Base-by-base conservation (phyloP, 768 basidiomycete species). In the Mycena metata region DNA sequence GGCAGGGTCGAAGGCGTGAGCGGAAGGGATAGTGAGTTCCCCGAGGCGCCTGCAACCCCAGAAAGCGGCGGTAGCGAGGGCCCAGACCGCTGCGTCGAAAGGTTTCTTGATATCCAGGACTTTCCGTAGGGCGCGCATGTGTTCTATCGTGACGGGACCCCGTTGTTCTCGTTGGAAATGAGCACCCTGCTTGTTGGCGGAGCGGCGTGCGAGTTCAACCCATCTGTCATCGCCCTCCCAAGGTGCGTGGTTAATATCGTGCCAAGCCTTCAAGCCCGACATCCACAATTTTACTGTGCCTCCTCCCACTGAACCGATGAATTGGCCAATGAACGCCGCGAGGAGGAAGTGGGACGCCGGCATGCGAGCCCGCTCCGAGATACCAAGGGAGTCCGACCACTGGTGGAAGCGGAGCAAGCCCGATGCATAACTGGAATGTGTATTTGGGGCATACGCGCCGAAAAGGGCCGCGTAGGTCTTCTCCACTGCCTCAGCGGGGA, bases 251-350 rank as follows among this genome's bases (percentile, higher is more conserved):
- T 82, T 73, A 16, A 77, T 5, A 2, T 75, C 35, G 60, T 86
- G 83, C 82, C 83, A 86, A 6, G 73, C 71, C 0, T 77, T 66
- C 0, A 84, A n/a, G 1, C 80, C 79, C 0, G 64, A 75, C 1
- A 84, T 26, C 83, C 83, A 84, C 0, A 69, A 72, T 2, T 72
- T 70, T 26, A 83, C 72, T 0, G 79, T 78, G 15, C 69, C 70
- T 0, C 76, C 78, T 0, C 51, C 51, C 15, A 70, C 60, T 0
- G 26, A 11, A 0, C 77, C 76, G 0, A 63, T 30, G 46, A 63
- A 45, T 0, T 61, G 30, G 0, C 76, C 75, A 0, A 76, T 49
- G 50, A 84, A 84, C 6, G 72, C 70, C 0, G 76, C 39, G 7
- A 84, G 68, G 6, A 83, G 75, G 15, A 67, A 17, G 10, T 78